Evolutionary conservation across 306 rosid species (phyloP).

Genomic region (Dalbergia cultrata): DNA sequence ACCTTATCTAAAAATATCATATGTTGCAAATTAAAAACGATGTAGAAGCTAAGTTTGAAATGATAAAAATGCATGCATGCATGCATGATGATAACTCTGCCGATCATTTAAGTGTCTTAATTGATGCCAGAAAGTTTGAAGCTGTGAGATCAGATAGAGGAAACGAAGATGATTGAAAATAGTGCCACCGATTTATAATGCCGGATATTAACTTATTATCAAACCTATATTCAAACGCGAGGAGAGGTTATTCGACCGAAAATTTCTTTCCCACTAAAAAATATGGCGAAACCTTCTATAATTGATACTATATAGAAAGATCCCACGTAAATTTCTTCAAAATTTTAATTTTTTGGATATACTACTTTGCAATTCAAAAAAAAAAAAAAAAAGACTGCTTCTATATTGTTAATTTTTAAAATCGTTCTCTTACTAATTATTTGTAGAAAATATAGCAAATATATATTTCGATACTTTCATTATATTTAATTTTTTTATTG

Average conservation of each 20-base stretch:
- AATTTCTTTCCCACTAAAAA: no score
- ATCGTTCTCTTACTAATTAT: no score
- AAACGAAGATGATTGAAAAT: slow-evolving; percentile 15
- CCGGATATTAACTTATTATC: background rate
- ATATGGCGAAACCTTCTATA: no score
- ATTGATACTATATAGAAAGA: background rate
- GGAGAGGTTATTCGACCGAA: no score
- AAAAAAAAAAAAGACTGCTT: no score
- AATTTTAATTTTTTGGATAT: no score
- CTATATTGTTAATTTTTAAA: no score
- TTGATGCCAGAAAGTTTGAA: background rate
- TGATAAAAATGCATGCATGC: slow-evolving; percentile 3
- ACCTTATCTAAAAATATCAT: background rate
- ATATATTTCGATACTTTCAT: no score
- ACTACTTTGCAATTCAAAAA: no score
- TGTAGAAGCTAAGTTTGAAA: background rate
- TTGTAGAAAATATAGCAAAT: no score
- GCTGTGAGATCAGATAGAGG: background rate
- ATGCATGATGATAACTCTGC: slow-evolving; percentile 3
- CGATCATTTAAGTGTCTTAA: slow-evolving; percentile 25
- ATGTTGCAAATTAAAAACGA: background rate
- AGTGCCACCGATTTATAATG: slow-evolving; percentile 33
- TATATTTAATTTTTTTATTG: background rate
- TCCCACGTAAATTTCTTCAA: background rate
- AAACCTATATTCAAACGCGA: background rate